Percentiles rank a stretch among this genome's conserved stretches.
phyloP scores from a whole-genome alignment of 2,329 filamentous ascomycete genomes.

The Lecanosticta acicola region DNA sequence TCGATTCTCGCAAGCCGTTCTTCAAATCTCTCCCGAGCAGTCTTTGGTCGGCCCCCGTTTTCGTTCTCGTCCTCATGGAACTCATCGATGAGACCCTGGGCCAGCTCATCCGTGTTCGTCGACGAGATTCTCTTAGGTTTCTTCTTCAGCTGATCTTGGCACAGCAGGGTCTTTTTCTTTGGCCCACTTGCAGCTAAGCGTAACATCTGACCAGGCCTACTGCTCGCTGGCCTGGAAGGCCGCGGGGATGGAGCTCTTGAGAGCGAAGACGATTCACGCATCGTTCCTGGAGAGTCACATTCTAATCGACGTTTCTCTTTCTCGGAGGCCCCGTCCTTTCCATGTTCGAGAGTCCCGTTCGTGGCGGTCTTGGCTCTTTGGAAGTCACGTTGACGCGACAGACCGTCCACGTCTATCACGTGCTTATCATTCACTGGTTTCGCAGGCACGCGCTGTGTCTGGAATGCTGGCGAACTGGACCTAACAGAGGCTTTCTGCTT shows the following conservation, averaged over 20 bases:
- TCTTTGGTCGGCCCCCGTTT: constrained; percentile 5
- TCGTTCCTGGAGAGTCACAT: not conserved
- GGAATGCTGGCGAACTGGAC: constrained; percentile 35
- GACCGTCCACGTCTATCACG: not conserved
- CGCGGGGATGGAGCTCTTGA: not conserved
- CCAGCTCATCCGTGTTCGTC: constrained; percentile 13
- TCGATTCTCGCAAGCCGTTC: constrained; percentile 29
- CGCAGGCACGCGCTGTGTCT: constrained; percentile 10
- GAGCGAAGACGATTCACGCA: not conserved
- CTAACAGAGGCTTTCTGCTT: not conserved
- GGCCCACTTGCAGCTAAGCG: constrained; percentile 36
- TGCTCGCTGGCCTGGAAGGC: constrained; percentile 6
- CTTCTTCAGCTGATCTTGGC: constrained; percentile 32
- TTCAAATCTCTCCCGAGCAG: constrained; percentile 23
- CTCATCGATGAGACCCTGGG: constrained; percentile 16
- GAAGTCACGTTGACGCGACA: not conserved
- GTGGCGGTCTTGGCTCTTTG: not conserved
- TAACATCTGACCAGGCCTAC: constrained; percentile 27
- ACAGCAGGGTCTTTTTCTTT: constrained; percentile 39
- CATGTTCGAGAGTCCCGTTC: too few species aligned
- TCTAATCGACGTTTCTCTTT: not conserved
- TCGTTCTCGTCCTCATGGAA: constrained; percentile 21
- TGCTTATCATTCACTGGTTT: constrained; percentile 1
- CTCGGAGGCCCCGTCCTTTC: too few species aligned
- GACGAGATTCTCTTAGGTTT: constrained; percentile 15